Conservation (phyloP, 768 basidiomycete species). For the Phlebiopsis flavidoalba region DNA sequence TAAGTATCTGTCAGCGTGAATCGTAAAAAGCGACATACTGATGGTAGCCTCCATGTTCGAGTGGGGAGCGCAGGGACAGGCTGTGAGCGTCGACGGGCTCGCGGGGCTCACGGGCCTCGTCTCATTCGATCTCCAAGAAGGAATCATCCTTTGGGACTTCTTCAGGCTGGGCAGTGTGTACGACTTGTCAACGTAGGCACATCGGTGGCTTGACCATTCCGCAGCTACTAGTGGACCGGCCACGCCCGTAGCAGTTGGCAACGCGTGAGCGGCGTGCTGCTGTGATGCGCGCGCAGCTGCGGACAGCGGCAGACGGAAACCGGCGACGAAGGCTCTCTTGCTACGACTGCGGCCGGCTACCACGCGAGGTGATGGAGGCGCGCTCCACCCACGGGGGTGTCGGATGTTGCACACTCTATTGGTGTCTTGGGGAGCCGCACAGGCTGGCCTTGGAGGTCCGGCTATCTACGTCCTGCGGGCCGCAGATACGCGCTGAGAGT, state of each 20-base stretch:
- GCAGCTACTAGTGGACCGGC: constrained; percentile 1
- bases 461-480: constrained; percentile 60
- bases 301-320: not conserved
- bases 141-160: constrained; percentile 15
- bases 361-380: constrained; percentile 10
- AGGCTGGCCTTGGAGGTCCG: constrained; percentile 64
- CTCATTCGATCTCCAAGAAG: constrained; percentile 23
- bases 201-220: constrained; percentile 16
- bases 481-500: constrained; percentile 47
- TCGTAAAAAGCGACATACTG: not conserved
- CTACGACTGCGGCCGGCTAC: constrained; percentile 14
- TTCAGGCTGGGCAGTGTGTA: constrained; percentile 6
- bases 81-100: constrained; percentile 4
- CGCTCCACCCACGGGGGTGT: constrained; percentile 6
- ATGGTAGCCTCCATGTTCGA: not conserved
- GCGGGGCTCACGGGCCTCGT: constrained; percentile 19
- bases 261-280: too few species aligned
- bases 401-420: constrained; percentile 3
- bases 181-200: constrained; percentile 16
- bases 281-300: not conserved
- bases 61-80: constrained; percentile 1
- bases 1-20: not conserved
- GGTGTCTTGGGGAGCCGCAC: constrained; percentile 46
- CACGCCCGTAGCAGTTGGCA: too few species aligned
- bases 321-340: constrained; percentile 21